Evolutionary conservation across 139 green algal species (phyloP).

Genomic region (Yamagishiella unicocca): DNA sequence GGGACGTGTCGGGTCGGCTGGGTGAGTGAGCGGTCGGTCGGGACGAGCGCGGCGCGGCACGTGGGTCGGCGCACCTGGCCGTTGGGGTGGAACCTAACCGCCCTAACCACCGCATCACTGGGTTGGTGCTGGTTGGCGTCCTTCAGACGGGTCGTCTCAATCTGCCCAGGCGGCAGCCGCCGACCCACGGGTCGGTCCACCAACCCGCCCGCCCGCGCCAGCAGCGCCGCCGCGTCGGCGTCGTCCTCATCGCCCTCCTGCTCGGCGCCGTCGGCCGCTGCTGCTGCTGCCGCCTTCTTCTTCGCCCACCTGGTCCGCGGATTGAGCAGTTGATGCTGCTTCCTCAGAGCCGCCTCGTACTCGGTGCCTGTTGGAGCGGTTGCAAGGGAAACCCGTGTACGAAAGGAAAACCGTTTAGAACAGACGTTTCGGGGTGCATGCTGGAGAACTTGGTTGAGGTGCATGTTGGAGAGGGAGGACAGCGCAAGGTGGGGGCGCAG

Average conservation of each 20-base stretch:
- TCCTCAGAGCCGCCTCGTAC: conserved; percentile 81
- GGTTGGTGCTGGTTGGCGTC: conserved; percentile 83
- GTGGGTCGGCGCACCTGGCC: too few relatives aligned
- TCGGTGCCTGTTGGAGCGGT: conserved; percentile 60
- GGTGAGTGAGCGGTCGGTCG: too few relatives aligned
- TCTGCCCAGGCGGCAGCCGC: conserved; percentile 37
- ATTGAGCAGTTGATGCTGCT: conserved; percentile 81
- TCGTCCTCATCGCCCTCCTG: conserved; percentile 29
- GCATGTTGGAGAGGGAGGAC: background rate
- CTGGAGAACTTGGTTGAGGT: too few relatives aligned
- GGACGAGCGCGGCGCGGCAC: too few relatives aligned
- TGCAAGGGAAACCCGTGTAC: too few relatives aligned
- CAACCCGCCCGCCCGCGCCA: conserved; percentile 54
- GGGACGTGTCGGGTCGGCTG: too few relatives aligned
- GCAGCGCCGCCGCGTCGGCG: conserved; percentile 13
- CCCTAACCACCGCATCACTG: conserved; percentile 74
- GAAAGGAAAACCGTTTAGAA: too few relatives aligned
- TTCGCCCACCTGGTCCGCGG: conserved; percentile 78
- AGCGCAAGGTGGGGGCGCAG: background rate
- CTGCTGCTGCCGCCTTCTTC: background rate
- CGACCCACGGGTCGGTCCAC: conserved; percentile 34
- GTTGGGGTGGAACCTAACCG: conserved; percentile 87
- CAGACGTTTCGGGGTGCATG: too few relatives aligned
- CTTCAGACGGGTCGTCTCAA: conserved; percentile 82
- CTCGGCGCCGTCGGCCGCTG: background rate